A percentile compares a stretch with the other conserved stretches of the same genome.
These are phyloP conservation scores for Incumbomyces lentus DNA, from an alignment of 2,329 filamentous ascomycete genomes.

Conservation along the genomic window DNA sequence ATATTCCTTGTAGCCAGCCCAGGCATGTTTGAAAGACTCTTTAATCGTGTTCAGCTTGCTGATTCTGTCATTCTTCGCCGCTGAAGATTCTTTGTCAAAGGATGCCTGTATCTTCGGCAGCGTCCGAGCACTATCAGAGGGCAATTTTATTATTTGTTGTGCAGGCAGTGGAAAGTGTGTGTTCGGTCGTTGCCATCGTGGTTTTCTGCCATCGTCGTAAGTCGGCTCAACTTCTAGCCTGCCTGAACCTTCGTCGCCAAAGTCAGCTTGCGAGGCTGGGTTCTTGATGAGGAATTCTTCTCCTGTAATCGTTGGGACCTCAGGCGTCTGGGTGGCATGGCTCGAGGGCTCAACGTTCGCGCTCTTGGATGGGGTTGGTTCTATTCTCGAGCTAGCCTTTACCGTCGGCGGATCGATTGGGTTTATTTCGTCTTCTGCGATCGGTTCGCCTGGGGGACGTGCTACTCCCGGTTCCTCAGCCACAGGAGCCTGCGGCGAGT, in stretches of 20 bases:
- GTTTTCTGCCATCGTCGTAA: slow-evolving; percentile 9
- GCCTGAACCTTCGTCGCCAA: slow-evolving; percentile 26
- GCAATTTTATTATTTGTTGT: slow-evolving; percentile 63
- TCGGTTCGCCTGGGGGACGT: neutral
- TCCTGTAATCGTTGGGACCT: slow-evolving; percentile 10
- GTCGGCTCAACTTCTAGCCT: slow-evolving; percentile 23
- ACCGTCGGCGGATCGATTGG: slow-evolving; percentile 1
- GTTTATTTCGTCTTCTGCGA: slow-evolving; percentile 6
- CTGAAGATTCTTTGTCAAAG: slow-evolving; percentile 56
- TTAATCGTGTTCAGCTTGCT: slow-evolving; percentile 58
- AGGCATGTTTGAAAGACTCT: slow-evolving; percentile 64
- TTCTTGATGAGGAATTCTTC: slow-evolving; percentile 16
- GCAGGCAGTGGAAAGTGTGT: slow-evolving; percentile 69
- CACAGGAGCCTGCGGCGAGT: slow-evolving; percentile 7
- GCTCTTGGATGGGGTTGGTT: neutral
- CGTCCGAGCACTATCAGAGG: slow-evolving; percentile 56
- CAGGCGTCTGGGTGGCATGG: neutral
- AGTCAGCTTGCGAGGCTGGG: slow-evolving; percentile 17
- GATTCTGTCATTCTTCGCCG: slow-evolving; percentile 51
- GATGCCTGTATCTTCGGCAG: slow-evolving; percentile 68
- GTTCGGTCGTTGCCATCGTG: slow-evolving; percentile 59
- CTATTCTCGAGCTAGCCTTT: neutral
- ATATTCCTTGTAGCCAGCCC: slow-evolving; percentile 67
- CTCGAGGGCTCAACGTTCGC: neutral
- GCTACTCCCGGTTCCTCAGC: slow-evolving; percentile 6